phyloP scores from a whole-genome alignment of 768 basidiomycete genomes.

The Fibroporia radiculosa region DNA sequence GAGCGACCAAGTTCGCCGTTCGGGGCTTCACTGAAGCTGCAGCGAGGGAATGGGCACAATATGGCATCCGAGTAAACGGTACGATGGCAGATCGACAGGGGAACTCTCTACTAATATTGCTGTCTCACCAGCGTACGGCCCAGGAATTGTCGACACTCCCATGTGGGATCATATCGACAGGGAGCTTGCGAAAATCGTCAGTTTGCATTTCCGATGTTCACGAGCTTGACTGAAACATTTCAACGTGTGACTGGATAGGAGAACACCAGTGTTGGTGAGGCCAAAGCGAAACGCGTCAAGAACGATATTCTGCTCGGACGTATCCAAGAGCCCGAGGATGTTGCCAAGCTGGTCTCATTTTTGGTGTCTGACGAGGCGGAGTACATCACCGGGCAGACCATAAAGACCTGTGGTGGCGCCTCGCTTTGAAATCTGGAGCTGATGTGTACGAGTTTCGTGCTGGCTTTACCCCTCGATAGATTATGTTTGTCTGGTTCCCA shows the following conservation, averaged over 20 bases:
- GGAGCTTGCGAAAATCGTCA: constrained; percentile 21
- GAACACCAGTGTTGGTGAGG: constrained; percentile 20
- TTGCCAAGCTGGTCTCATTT: constrained; percentile 27
- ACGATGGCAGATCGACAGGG: neutral
- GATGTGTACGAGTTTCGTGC: no score
- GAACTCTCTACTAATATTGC: neutral
- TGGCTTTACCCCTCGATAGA: no score
- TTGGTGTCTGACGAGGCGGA: constrained; percentile 24
- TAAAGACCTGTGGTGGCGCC: constrained; percentile 26
- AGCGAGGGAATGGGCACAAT: constrained; percentile 25
- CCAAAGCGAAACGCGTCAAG: constrained; percentile 22
- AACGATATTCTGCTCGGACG: constrained; percentile 23
- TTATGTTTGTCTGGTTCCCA: no score
- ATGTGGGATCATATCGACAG: constrained; percentile 27
- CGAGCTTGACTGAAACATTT: neutral
- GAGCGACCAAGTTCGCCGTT: constrained; percentile 27
- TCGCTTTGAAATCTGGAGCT: constrained; percentile 20
- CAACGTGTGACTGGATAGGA: constrained; percentile 14
- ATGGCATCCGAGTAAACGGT: constrained; percentile 28
- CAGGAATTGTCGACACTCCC: constrained; percentile 25
- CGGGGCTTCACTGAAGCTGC: constrained; percentile 26
- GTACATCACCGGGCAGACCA: constrained; percentile 27
- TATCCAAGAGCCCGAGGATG: constrained; percentile 26
- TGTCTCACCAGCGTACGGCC: constrained; percentile 18
- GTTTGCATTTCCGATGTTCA: neutral